Conservation (phyloP, 208 protist genomes). For the Wallacemonas collosoma region DNA sequence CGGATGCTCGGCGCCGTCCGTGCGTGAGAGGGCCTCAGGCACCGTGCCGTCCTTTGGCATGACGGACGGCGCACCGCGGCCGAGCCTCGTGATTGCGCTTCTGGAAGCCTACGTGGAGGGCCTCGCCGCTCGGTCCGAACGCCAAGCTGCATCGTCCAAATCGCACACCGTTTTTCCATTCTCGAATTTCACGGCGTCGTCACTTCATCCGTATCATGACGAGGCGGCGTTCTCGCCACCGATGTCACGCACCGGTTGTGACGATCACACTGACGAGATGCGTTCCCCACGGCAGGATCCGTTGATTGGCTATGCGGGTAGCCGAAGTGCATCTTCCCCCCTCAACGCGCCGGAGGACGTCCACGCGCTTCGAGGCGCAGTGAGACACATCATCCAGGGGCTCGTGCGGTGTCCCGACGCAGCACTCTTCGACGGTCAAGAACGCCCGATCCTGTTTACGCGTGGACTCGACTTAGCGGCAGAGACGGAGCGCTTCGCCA, state of each 20-base stretch:
- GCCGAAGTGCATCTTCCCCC: no score
- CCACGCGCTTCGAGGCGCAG: neutral
- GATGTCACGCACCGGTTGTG: no score
- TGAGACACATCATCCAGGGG: neutral
- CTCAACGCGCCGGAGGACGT: neutral
- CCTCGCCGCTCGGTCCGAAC: slow-evolving; percentile 14
- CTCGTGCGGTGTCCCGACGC: slow-evolving; percentile 25
- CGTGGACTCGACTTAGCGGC: slow-evolving; percentile 44
- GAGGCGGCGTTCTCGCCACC: no score
- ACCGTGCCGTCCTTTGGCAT: slow-evolving; percentile 22
- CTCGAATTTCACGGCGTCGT: neutral
- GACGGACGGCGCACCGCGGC: slow-evolving; percentile 4
- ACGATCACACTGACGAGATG: no score
- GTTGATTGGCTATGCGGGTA: neutral
- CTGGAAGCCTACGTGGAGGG: slow-evolving; percentile 42
- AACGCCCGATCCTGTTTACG: slow-evolving; percentile 48
- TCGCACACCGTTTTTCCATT: neutral
- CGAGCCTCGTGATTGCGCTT: slow-evolving; percentile 32
- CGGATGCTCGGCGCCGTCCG: neutral
- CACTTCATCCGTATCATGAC: no score
- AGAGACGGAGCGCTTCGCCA: slow-evolving; percentile 47
- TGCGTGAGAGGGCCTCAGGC: neutral
- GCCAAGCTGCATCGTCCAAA: slow-evolving; percentile 19
- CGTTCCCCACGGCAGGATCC: neutral
- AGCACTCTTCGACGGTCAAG: slow-evolving; percentile 42